These are phyloP conservation scores for Gracilaria vermiculophylla DNA, from an alignment of 23 red algal genomes.

Conservation along the genomic window DNA sequence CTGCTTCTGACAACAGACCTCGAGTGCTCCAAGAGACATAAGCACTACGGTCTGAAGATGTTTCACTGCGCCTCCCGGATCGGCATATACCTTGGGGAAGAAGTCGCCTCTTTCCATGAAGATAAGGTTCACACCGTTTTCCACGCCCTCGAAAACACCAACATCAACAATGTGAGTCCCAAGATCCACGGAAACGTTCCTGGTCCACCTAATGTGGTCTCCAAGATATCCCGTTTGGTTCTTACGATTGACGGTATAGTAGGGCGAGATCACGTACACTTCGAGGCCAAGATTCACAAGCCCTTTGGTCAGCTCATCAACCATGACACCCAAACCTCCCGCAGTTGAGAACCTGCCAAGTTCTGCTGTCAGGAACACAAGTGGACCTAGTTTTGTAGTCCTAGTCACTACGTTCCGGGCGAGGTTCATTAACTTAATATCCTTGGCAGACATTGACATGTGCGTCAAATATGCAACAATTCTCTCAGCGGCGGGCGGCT, in stretches of 20 bases:
- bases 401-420: slow-evolving; percentile 59
- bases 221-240: slow-evolving; percentile 89
- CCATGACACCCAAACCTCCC: slow-evolving; percentile 98
- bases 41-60: slow-evolving; percentile 88
- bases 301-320: slow-evolving; percentile 97
- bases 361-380: slow-evolving; percentile 93
- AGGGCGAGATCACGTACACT: slow-evolving; percentile 97
- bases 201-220: slow-evolving; percentile 86
- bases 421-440: slow-evolving; percentile 36
- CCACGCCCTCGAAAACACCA: slow-evolving; percentile 89
- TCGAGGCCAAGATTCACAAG: slow-evolving; percentile 92
- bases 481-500: slow-evolving; percentile 80
- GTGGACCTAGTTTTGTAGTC: slow-evolving; percentile 82
- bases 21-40: slow-evolving; percentile 76
- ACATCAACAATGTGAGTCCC: slow-evolving; percentile 86
- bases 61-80: slow-evolving; percentile 75
- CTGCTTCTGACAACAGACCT: slow-evolving; percentile 90
- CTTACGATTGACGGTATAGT: slow-evolving; percentile 96
- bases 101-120: slow-evolving; percentile 92
- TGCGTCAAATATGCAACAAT: slow-evolving; percentile 86
- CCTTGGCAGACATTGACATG: slow-evolving; percentile 67
- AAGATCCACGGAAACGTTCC: slow-evolving; percentile 86
- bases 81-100: slow-evolving; percentile 95
- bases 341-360: slow-evolving; percentile 94
- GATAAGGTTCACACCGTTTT: slow-evolving; percentile 90